Conservation (phyloP, 164 flowering plant species). For the Macadamia tetraphylla region DNA sequence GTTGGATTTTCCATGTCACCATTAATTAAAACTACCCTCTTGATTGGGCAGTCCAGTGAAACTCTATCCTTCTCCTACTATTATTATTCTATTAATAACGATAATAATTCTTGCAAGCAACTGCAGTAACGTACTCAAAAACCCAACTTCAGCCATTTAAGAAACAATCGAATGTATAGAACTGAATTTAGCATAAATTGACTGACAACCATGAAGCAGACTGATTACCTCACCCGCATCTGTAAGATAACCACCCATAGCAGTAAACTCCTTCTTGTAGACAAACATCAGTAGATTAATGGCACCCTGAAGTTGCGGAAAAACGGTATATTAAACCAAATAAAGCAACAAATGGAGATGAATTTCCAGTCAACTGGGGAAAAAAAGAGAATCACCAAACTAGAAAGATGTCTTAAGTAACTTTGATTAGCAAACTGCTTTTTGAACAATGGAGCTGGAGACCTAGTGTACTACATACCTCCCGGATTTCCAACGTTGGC, state of each 20-base stretch:
- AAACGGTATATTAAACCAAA: neutral
- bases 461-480: slow-evolving; percentile 44
- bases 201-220: neutral
- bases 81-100: no score
- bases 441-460: neutral
- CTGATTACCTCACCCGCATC: slow-evolving; percentile 89
- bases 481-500: slow-evolving; percentile 99
- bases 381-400: slow-evolving; percentile 1
- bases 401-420: neutral
- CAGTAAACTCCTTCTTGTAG: slow-evolving; percentile 76
- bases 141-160: no score
- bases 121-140: no score
- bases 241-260: slow-evolving; percentile 97
- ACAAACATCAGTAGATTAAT: slow-evolving; percentile 77
- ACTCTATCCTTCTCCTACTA: no score
- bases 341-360: neutral
- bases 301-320: slow-evolving; percentile 67
- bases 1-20: no score
- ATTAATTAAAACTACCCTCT: no score
- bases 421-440: neutral
- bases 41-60: no score
- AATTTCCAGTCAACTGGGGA: neutral
- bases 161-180: no score
- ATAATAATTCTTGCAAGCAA: no score
- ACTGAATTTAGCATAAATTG: no score